Base-by-base conservation (phyloP, 352 stramenopile species). In the Phytopythium vexans region DNA sequence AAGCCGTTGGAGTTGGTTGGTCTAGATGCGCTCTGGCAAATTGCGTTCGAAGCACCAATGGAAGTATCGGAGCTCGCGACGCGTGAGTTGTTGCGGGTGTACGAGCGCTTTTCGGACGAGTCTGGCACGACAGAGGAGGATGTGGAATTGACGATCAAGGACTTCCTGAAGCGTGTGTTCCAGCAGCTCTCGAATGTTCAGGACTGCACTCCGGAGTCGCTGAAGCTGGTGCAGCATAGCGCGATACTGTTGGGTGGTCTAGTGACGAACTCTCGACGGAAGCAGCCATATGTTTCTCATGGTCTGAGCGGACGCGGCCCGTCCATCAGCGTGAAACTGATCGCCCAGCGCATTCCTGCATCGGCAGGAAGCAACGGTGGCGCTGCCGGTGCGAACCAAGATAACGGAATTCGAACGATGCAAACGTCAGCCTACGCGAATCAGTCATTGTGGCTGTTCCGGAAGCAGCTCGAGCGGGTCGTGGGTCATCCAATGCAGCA, bases 121-220 rank as follows among this genome's bases (percentile, higher is more conserved):
- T 32, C 60, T 38, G 59, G 37, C 44, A 54, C 66, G 36, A 65
- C 66, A 39, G 69, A 76, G n/a, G 57, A 67, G 7, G 62, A 62
- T 8, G 58, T 74, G 6, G 69, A 66, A 21, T 47, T 51, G 16
- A 74, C 65, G 31, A 58, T 83, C 27, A 86, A 88, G 58, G 83
- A 95, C 64, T 95, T 94, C 52, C 57, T 95, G 37, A 65, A 88
- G 21, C 81, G 84, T 39, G 81, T 92, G 40, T 90, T 93, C 66
- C 69, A 72, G 32, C 82, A 90, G 45, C 57, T 95, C 15, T 70
- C 71, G 3, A 64, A 68, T 9, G 66, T 91, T 15, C 51, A 68
- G 1, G 71, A 88, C 52, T 70, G 62, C 44, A 82, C 66, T 27
- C 45, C 60, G 2, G 74, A 84, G 34, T 74, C 72, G 35, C 56